These are phyloP conservation scores for Citrullus colocynthis DNA, from an alignment of 306 rosid species.

Conservation along the genomic window DNA sequence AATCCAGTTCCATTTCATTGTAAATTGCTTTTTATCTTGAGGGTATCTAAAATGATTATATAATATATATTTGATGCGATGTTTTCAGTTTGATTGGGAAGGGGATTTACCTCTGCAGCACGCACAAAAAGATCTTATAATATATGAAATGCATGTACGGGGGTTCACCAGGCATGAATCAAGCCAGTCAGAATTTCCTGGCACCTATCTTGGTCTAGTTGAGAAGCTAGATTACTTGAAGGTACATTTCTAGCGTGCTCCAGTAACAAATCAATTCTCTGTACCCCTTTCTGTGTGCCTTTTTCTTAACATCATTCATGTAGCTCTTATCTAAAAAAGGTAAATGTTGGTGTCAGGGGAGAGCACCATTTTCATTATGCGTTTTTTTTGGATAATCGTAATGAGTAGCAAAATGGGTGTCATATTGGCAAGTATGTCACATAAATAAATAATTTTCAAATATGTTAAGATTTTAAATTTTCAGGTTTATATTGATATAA, in stretches of 20 bases:
- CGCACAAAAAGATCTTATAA: slow-evolving; percentile 71
- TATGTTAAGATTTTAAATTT: no score
- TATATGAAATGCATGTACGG: slow-evolving; percentile 93
- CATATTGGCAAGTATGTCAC: no score
- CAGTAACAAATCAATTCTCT: neutral
- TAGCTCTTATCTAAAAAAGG: neutral
- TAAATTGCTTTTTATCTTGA: neutral
- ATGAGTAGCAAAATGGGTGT: no score
- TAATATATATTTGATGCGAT: neutral
- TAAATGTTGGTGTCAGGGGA: neutral
- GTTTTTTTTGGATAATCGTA: neutral
- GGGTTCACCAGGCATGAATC: slow-evolving; percentile 91
- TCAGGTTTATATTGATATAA: no score
- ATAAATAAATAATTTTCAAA: no score
- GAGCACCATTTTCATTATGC: neutral
- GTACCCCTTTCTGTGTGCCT: neutral
- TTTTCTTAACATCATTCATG: neutral
- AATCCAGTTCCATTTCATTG: neutral
- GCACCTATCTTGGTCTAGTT: slow-evolving; percentile 86
- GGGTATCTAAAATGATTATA: neutral
- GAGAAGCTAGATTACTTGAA: slow-evolving; percentile 86
- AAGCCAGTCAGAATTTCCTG: slow-evolving; percentile 56
- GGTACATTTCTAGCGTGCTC: slow-evolving; percentile 30
- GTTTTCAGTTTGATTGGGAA: slow-evolving; percentile 93
- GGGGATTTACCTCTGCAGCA: slow-evolving; percentile 80